Evolutionary conservation across 257 asterid genomes (phyloP).

Genomic region (Solanum clarkiae): DNA sequence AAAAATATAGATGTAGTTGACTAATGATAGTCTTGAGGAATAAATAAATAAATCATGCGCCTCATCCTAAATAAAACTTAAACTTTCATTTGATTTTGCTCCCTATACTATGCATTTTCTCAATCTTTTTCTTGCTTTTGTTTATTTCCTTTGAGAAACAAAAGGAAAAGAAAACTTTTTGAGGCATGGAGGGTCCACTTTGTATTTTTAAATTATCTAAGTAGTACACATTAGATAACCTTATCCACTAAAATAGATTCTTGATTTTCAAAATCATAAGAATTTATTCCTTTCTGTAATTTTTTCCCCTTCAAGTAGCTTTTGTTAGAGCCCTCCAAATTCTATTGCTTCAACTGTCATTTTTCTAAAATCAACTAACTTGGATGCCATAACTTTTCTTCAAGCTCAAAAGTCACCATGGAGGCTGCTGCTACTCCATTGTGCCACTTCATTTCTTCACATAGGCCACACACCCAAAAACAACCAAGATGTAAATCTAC

Average conservation of each 20-base stretch:
- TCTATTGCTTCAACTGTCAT: background rate
- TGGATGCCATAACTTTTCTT: background rate
- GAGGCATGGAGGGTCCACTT: background rate
- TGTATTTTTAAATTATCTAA: background rate
- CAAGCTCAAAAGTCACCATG: constrained; percentile 16
- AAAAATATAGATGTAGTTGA: background rate
- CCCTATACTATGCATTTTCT: background rate
- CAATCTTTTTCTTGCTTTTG: background rate
- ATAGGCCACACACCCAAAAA: constrained; percentile 1
- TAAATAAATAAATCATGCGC: background rate
- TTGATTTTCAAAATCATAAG: background rate
- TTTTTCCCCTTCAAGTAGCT: background rate
- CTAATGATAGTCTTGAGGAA: background rate
- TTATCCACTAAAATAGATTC: constrained; percentile 18
- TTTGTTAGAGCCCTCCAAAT: background rate
- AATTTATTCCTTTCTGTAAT: background rate
- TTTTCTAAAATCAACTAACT: background rate
- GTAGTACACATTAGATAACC: constrained; percentile 6
- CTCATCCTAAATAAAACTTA: background rate
- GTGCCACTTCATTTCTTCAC: constrained; percentile 16
- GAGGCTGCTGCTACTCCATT: constrained; percentile 19
- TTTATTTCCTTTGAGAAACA: background rate
- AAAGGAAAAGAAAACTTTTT: background rate
- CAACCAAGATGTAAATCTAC: constrained; percentile 1
- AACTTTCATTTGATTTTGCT: background rate